Evolutionary conservation across 495 filamentous ascomycete genomes (phyloP), one percentile per base, ranked within the genome.

Genomic region (Penicillium roqueforti): DNA sequence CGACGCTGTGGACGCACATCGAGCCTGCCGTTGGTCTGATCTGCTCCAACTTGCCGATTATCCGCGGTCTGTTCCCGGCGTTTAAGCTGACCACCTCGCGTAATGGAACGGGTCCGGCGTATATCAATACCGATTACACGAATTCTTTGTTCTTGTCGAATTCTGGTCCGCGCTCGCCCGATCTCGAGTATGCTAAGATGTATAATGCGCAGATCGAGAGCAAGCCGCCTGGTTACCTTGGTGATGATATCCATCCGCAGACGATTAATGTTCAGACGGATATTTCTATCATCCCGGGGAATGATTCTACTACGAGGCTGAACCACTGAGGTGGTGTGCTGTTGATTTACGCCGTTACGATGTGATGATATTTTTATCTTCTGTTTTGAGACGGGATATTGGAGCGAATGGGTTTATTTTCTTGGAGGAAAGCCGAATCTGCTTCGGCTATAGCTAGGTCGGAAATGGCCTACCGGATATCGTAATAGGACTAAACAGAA

Each of bases 1-100:
- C 75, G 1, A 77, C 78, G 0, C 73, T 78, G 32, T 86, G 83
- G 83, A 81, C 78, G 22, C 76, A 79, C 34, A 71, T 80, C 45
- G 82, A 86, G 63, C 71, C 82, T 2, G 78, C 72, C 53, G 76
- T 80, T 14, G 81, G 77, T 6, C 71, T 85, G 11, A 78, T 76
- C 46, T 84, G 79, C 53, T 75, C 76, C 22, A 84, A 79, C 57
- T 71, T 85, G 1, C 80, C 83, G 9, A 82, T 79, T 6, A 71
- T 83, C 13, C 73, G 79, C 2, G 80, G 83, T 18, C 60, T 85
- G 1, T 65, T 84, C 51, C 69, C 73, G 0, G 67, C 62, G 6
- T 58, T 77, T 46, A 70, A 68, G 23, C 20, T 70, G 31, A 58
- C 50, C 28, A 62, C 62, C 7, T 58, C 57, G 4, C 62, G 68